Percentiles rank a stretch among this genome's conserved stretches.
These are phyloP conservation scores for Phialophora macrospora DNA, from an alignment of 2,329 filamentous ascomycete genomes.

Conservation along the genomic window DNA sequence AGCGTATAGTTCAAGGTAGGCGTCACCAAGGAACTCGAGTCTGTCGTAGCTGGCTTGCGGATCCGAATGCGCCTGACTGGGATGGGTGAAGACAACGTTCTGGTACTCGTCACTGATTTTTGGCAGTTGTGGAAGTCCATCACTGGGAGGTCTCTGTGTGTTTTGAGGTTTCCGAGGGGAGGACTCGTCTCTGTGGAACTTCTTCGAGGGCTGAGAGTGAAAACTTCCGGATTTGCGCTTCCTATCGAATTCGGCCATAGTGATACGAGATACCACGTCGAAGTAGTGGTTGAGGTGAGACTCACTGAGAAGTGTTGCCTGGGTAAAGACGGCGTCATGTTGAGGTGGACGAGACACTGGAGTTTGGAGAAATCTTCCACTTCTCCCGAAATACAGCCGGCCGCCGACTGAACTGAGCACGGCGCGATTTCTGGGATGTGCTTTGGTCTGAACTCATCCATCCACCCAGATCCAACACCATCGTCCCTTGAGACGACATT, in stretches of 20 bases:
- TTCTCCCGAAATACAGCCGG: not conserved
- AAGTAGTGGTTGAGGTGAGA: not conserved
- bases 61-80: constrained; percentile 17
- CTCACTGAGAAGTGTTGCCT: not conserved
- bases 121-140: constrained; percentile 35
- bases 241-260: constrained; percentile 21
- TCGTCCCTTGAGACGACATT: constrained; percentile 15
- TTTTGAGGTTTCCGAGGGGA: not conserved
- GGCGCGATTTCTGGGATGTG: not conserved
- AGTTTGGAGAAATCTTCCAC: not conserved
- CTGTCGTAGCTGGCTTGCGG: constrained; percentile 68
- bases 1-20: constrained; percentile 78
- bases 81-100: constrained; percentile 37
- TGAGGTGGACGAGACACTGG: not conserved
- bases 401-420: not conserved
- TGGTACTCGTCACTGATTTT: constrained; percentile 29
- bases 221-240: constrained; percentile 21
- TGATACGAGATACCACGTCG: not conserved
- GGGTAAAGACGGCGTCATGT: too few relatives aligned
- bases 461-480: constrained; percentile 9
- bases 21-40: constrained; percentile 87
- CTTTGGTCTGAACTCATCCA: not conserved
- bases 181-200: constrained; percentile 11
- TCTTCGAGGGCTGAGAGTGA: constrained; percentile 13
- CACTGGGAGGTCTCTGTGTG: not conserved